Conservation (phyloP, 2,329 filamentous ascomycete species). For the Penicillium sp. region DNA sequence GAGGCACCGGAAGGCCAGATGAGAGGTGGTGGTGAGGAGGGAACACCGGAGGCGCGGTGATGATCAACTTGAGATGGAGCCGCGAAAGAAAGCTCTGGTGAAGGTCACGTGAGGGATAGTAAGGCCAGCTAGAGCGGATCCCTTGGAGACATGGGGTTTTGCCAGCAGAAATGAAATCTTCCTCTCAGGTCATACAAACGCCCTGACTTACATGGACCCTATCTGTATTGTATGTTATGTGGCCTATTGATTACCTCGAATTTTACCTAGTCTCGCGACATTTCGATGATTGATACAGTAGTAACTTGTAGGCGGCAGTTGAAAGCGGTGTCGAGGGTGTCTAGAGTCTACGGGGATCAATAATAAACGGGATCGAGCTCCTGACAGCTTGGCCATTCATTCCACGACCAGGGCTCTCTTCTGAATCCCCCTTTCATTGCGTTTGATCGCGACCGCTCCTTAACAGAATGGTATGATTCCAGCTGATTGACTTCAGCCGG, state of each 20-base stretch:
- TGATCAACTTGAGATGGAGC: no score
- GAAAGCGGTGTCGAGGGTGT: neutral
- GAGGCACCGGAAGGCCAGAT: constrained; percentile 5
- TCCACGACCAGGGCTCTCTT: constrained; percentile 10
- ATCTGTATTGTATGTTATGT: no score
- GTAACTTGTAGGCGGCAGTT: neutral
- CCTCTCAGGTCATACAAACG: no score
- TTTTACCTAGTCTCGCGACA: no score
- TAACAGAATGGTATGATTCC: constrained; percentile 31
- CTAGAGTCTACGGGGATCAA: constrained; percentile 4
- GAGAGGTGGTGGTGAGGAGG: constrained; percentile 2
- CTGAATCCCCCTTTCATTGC: constrained; percentile 8
- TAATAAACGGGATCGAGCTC: constrained; percentile 19
- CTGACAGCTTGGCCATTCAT: constrained; percentile 16
- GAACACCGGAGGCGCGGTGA: constrained; percentile 11
- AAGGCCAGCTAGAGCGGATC: constrained; percentile 12
- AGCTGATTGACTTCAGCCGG: neutral
- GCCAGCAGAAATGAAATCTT: neutral
- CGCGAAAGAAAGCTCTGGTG: constrained; percentile 25
- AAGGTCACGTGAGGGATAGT: constrained; percentile 15
- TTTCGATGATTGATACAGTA: no score
- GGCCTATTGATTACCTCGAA: no score
- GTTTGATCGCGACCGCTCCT: constrained; percentile 11
- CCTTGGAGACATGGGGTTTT: neutral
- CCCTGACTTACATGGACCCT: no score